Evolutionary conservation across 2,329 filamentous ascomycete species (phyloP).

Genomic region (Dothistroma pini): DNA sequence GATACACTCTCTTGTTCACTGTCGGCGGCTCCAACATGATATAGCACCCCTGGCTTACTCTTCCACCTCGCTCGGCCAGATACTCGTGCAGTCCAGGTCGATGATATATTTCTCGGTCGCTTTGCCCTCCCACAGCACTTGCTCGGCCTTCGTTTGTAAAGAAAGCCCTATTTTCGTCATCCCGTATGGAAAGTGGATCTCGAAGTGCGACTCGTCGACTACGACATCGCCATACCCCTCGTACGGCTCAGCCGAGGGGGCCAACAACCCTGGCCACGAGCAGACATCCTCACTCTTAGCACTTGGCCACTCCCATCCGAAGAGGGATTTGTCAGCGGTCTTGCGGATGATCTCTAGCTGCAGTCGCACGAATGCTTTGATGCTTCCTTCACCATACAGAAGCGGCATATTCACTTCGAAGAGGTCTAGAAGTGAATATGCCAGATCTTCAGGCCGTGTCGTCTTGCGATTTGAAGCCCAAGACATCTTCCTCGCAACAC

Average conservation of each 20-base stretch:
- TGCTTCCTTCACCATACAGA: slow-evolving; percentile 16
- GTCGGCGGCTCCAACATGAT: slow-evolving; percentile 9
- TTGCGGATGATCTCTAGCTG: slow-evolving; percentile 13
- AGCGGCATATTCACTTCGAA: slow-evolving; percentile 42
- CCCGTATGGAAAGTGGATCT: slow-evolving; percentile 11
- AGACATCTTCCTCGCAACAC: slow-evolving; percentile 21
- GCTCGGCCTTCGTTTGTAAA: slow-evolving; percentile 1
- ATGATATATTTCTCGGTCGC: slow-evolving; percentile 8
- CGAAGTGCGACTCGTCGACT: slow-evolving; percentile 4
- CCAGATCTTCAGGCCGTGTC: slow-evolving; percentile 40
- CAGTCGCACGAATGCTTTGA: slow-evolving; percentile 13
- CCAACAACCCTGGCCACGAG: slow-evolving; percentile 12
- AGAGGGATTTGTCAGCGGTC: slow-evolving; percentile 9
- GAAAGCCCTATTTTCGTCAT: slow-evolving; percentile 13
- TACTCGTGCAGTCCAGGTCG: slow-evolving; percentile 12
- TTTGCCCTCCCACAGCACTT: neutral
- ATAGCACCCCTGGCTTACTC: slow-evolving; percentile 5
- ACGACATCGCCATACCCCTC: slow-evolving; percentile 8
- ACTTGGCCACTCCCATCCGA: slow-evolving; percentile 9
- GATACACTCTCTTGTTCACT: neutral
- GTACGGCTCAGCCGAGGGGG: slow-evolving; percentile 9
- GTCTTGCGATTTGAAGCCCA: slow-evolving; percentile 19
- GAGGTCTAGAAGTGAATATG: slow-evolving; percentile 46
- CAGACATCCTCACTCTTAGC: neutral
- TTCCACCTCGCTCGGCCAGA: neutral